Evolutionary conservation across 768 basidiomycete genomes (phyloP).

Genomic region (Suillus ampliporus): DNA sequence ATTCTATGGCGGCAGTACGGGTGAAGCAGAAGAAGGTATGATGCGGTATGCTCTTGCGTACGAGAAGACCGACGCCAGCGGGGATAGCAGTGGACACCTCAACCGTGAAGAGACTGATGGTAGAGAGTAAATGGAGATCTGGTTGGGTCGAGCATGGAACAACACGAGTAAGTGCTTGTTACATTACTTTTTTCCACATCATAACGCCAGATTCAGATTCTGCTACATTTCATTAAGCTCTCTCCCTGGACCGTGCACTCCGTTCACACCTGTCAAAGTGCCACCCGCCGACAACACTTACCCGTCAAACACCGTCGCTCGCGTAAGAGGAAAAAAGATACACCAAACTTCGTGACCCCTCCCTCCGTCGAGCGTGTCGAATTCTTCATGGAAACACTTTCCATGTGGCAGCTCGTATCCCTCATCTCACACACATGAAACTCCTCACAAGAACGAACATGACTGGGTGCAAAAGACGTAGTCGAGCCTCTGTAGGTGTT

Average conservation of each 20-base stretch:
- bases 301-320: slow-evolving; percentile 11
- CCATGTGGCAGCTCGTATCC: slow-evolving; percentile 71
- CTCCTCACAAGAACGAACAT: slow-evolving; percentile 32
- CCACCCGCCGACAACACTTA: slow-evolving; percentile 22
- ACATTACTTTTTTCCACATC: background rate
- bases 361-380: slow-evolving; percentile 61
- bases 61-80: slow-evolving; percentile 52
- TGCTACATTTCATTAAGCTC: slow-evolving; percentile 69
- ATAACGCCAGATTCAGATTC: slow-evolving; percentile 64
- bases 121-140: slow-evolving; percentile 58
- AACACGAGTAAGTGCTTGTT: slow-evolving; percentile 58
- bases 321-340: slow-evolving; percentile 28
- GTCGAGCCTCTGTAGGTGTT: slow-evolving; percentile 70
- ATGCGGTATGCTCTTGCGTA: slow-evolving; percentile 77
- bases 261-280: slow-evolving; percentile 36
- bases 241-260: slow-evolving; percentile 52
- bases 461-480: slow-evolving; percentile 79
- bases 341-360: slow-evolving; percentile 28
- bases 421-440: slow-evolving; percentile 32
- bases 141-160: slow-evolving; percentile 72
- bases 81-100: slow-evolving; percentile 31
- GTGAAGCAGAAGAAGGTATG: slow-evolving; percentile 70
- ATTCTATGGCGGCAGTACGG: slow-evolving; percentile 66
- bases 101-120: slow-evolving; percentile 34
- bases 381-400: slow-evolving; percentile 78